Conservation (phyloP, 352 stramenopile species). For the Chrysophaeum taylorii region DNA sequence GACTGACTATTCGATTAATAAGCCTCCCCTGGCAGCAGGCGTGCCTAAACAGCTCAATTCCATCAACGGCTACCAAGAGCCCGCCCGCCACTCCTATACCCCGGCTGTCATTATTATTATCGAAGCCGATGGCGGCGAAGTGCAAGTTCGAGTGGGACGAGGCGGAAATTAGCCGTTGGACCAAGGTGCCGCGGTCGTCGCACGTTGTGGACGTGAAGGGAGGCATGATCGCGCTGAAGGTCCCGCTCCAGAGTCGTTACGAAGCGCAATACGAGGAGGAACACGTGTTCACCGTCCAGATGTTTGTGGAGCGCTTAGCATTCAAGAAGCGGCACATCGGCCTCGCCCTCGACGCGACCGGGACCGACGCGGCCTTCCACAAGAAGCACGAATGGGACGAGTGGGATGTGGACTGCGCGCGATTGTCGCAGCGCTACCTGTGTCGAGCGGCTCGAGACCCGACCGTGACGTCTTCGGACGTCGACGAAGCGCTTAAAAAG, state of each 20-base stretch:
- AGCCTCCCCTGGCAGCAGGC: too few species aligned
- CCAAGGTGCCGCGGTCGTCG: too few species aligned
- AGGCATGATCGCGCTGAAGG: not conserved
- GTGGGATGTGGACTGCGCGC: slow-evolving; percentile 1
- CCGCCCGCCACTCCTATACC: too few species aligned
- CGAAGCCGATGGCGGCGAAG: too few species aligned
- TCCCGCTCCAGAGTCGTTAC: not conserved
- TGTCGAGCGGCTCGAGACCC: not conserved
- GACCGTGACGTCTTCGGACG: not conserved
- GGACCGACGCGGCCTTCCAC: not conserved
- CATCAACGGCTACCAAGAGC: too few species aligned
- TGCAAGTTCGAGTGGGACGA: too few species aligned
- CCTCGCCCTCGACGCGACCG: not conserved
- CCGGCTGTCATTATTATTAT: too few species aligned
- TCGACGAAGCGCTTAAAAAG: too few species aligned
- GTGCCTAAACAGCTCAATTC: too few species aligned
- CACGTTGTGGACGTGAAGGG: too few species aligned
- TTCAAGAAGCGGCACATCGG: not conserved
- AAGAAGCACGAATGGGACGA: not conserved
- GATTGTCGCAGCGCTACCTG: not conserved
- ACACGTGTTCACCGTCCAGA: not conserved
- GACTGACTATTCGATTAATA: too few species aligned
- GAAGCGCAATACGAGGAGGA: not conserved
- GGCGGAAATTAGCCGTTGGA: too few species aligned
- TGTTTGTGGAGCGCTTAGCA: slow-evolving; percentile 3